These are phyloP conservation scores for Clonostachys rosea DNA, from an alignment of 2,329 filamentous ascomycete species.

Conservation along the genomic window DNA sequence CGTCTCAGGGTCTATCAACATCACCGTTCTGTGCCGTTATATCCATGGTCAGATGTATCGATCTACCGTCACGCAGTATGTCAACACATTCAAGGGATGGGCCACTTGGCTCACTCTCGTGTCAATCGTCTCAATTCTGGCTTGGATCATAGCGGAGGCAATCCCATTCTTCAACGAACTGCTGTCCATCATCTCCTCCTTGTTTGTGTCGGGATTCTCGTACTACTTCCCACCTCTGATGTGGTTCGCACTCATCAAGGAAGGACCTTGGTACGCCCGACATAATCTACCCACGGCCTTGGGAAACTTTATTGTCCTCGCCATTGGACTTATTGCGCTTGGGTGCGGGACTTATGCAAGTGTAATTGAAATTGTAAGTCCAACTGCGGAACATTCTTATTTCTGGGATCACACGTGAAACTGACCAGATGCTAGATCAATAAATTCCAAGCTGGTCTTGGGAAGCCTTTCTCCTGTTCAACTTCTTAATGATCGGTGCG, in stretches of 20 bases:
- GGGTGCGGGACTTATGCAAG: constrained; percentile 24
- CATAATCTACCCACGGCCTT: constrained; percentile 17
- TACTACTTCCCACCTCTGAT: constrained; percentile 36
- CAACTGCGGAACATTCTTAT: too few relatives aligned
- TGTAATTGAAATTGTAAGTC: constrained; percentile 21
- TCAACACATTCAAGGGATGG: constrained; percentile 45
- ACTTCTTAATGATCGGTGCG: too few relatives aligned
- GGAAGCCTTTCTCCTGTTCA: too few relatives aligned
- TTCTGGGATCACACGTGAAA: too few relatives aligned
- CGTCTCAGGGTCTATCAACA: constrained; percentile 69
- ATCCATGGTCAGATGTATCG: constrained; percentile 37
- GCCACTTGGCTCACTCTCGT: constrained; percentile 56
- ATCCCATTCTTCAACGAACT: constrained; percentile 71
- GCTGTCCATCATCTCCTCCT: constrained; percentile 46
- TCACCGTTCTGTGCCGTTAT: constrained; percentile 38
- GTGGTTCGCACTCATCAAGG: constrained; percentile 32
- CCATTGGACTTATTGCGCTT: constrained; percentile 22
- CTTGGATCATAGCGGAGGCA: constrained; percentile 67
- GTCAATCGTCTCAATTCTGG: constrained; percentile 52
- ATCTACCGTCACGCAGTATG: constrained; percentile 34
- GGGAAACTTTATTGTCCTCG: constrained; percentile 15
- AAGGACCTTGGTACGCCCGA: constrained; percentile 19
- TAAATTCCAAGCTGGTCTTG: too few relatives aligned
- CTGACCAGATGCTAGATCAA: too few relatives aligned
- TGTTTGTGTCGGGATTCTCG: constrained; percentile 41